Evolutionary conservation across 768 basidiomycete genomes (phyloP), one percentile per base, ranked within the genome.

Genomic region (Mycena polygramma): DNA sequence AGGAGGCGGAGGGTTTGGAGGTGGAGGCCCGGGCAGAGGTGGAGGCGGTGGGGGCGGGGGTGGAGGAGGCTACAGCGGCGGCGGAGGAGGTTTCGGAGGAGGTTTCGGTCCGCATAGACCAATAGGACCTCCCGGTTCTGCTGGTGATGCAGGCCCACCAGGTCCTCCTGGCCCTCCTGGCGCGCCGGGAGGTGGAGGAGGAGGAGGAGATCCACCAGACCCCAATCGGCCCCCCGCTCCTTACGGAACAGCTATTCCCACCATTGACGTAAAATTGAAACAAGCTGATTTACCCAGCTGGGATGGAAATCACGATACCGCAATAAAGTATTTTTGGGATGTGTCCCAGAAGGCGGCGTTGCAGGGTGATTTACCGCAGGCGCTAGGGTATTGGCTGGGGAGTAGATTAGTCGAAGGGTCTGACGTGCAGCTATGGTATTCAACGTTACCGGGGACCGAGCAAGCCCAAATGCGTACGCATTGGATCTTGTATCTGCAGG

Each of bases 251-350:
- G 1, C 43, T 4, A 19, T 45, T 19, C 53, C 53, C 2, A 55
- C 53, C 4, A 55, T 55, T 24, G 35, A 55, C 14, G 53, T 37
- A 17, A 58, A 58, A 37, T 24, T 58, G 37, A 58, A 58, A 22
- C 37, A 41, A 2, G 57, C 19, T 1, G 53, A 55, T 15, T 22
- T 55, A 19, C 57, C 57, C 5, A 2, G 7, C 2, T 58, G 57
- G 57, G 57, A 58, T 15, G 57, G 57, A 19, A n/a, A 58, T 43
- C 57, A 58, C 39, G 57, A 58, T 17, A 58, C 37, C 8, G 57
- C 57, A 6, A n/a, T 58, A 2, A 58, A 58, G 20, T 58, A 58
- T 43, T 58, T 58, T 37, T 58, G 57, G 57, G 57, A 58, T 17
- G 57, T 58, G 4, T 58, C 57, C 7, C 57, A 58, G 39, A 39